Conservation (phyloP, 2,329 filamentous ascomycete genomes). For the Botrytis pseudocinerea region DNA sequence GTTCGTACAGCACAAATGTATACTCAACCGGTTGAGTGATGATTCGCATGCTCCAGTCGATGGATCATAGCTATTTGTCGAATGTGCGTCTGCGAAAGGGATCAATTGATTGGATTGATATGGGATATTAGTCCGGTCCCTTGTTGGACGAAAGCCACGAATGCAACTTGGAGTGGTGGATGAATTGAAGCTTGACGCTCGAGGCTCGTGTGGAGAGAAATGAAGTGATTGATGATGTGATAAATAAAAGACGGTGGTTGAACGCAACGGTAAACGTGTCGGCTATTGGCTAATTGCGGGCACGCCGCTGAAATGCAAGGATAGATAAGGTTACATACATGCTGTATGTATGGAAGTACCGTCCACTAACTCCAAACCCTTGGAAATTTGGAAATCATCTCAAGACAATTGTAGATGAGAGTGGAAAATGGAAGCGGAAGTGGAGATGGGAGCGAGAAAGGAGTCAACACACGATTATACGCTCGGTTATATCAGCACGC, state of each 20-base stretch:
- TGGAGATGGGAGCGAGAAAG: neutral
- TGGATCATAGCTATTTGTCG: neutral
- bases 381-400: neutral
- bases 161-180: neutral
- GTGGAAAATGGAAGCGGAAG: neutral
- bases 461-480: neutral
- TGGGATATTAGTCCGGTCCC: neutral
- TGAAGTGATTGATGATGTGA: slow-evolving; percentile 9
- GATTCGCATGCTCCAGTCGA: slow-evolving; percentile 4
- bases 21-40: neutral
- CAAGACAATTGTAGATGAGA: neutral
- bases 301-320: neutral
- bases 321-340: neutral
- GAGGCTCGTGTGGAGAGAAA: slow-evolving; percentile 3
- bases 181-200: slow-evolving; percentile 2
- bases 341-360: neutral
- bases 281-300: neutral
- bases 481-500: neutral
- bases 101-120: neutral
- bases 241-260: slow-evolving; percentile 2
- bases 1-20: neutral
- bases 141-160: neutral
- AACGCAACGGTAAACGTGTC: neutral
- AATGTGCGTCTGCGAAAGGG: neutral
- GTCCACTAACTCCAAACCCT: neutral